Base-by-base conservation (phyloP, 2,329 filamentous ascomycete genomes). In the Metarhizium guizhouense region DNA sequence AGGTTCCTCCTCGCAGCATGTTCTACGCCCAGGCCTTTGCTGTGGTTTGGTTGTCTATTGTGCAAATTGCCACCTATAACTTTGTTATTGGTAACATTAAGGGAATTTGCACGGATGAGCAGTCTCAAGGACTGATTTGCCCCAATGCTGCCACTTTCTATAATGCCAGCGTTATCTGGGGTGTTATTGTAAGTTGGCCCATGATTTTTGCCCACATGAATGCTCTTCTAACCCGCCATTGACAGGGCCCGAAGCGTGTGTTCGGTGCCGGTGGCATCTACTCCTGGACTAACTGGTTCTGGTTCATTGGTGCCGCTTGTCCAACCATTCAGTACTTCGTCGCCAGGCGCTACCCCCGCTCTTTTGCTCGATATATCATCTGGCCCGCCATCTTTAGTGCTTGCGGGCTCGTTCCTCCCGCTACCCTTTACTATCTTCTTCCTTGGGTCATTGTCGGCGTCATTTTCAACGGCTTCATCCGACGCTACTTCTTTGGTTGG, bases 141-240 rank as follows among this genome's bases (percentile, higher is more conserved):
- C 81, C 82, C 3, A 74, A 75, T 40, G 77, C 77, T 14, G 75
- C 74, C 25, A 79, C 81, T 0, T 84, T 83, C 64, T 84, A 79
- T 69, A 81, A 79, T 18, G 77, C 76, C 14, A 80, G 77, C 11
- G 73, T 83, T 5, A 76, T 83, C 54, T 83, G 81, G 81, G 82
- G 82, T 56, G 72, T 81, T 25, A 81, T 85, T 51, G 82, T 57
- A 49, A 52, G 52, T 50, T 20, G 10, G n/a, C 42, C 18, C 42
- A 14, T 8, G 8, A 16, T 32, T 13, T 29, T 47, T 10, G 18
- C 14, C n/a, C 11, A 4, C 18, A 10, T 14, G 18, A 16, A 29
- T 16, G 8, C 14, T 30, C 3, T 48, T 30, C 45, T 48, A 48
- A 48, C 45, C 13, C 18, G 2, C 8, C 18, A 3, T 13, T 13